A percentile compares a stretch with the other conserved stretches of the same genome.
Evolutionary conservation across 192 early-diverging fungal genomes (phyloP).

Genomic region (Podila verticillata): DNA sequence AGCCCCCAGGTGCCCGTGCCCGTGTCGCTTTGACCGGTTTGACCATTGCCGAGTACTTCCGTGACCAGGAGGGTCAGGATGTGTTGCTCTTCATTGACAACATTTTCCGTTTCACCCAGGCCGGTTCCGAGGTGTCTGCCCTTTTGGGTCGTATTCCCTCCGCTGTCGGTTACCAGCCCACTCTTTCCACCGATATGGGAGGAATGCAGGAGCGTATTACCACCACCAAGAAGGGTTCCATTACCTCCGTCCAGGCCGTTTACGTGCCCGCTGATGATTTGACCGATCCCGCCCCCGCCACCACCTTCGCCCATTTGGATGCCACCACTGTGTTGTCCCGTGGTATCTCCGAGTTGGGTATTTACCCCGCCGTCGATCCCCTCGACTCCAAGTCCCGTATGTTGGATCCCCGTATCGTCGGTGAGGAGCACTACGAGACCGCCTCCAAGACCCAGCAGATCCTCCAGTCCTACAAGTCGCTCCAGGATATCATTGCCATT

Average conservation of each 20-base stretch:
- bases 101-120: conserved; percentile 99
- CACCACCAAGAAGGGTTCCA: conserved; percentile 99
- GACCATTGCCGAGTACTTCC: conserved; percentile 99
- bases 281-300: conserved; percentile 99
- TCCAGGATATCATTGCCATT: conserved; percentile 99
- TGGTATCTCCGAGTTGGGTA: conserved; percentile 98
- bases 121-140: conserved; percentile 99
- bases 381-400: conserved; percentile 99
- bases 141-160: conserved; percentile 99
- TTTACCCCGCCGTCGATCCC: conserved; percentile 99
- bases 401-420: conserved; percentile 96
- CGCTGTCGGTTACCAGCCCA: conserved; percentile 99
- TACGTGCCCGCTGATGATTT: conserved; percentile 99
- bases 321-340: conserved; percentile 99
- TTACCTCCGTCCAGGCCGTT: conserved; percentile 98
- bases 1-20: conserved; percentile 98
- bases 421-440: conserved; percentile 92
- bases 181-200: conserved; percentile 99
- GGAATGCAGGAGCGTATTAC: conserved; percentile 99
- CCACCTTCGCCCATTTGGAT: conserved; percentile 99
- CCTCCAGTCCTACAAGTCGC: conserved; percentile 98
- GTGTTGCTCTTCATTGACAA: conserved; percentile 99
- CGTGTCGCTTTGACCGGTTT: conserved; percentile 97
- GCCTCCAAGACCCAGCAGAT: conserved; percentile 96
- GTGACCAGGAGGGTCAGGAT: conserved; percentile 99